Percentiles rank a stretch among this genome's conserved stretches.
These are phyloP conservation scores for Starmerella asiatica DNA, from an alignment of 805 yeast genomes.

Conservation along the genomic window DNA sequence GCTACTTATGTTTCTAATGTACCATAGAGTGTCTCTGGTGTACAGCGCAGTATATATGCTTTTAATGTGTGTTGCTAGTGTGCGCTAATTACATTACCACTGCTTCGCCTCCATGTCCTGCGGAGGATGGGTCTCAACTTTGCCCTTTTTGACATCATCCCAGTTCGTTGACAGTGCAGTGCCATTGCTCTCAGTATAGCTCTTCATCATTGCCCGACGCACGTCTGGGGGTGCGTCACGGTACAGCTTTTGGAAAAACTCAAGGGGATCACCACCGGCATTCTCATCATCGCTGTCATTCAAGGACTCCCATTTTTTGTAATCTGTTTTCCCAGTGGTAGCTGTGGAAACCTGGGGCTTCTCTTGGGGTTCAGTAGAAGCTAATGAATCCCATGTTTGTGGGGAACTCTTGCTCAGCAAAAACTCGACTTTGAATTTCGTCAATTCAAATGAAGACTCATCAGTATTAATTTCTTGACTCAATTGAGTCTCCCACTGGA, in stretches of 20 bases:
- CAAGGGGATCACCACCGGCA: conserved; percentile 34
- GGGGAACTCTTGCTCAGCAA: conserved; percentile 36
- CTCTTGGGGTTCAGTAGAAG: conserved; percentile 47
- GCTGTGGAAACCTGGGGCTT: conserved; percentile 28
- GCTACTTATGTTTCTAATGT: no score
- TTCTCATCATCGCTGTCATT: conserved; percentile 31
- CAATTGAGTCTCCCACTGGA: conserved; percentile 43
- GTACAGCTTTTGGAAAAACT: conserved; percentile 64
- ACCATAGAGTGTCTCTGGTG: no score
- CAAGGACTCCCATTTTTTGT: conserved; percentile 53
- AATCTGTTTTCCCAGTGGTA: conserved; percentile 15
- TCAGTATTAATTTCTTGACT: conserved; percentile 39
- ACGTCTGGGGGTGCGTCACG: conserved; percentile 77
- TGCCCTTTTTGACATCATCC: conserved; percentile 62
- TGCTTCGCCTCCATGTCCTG: conserved; percentile 52
- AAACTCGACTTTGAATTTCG: conserved; percentile 64
- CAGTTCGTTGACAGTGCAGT: conserved; percentile 88
- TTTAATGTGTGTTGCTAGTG: no score
- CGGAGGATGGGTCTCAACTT: conserved; percentile 59
- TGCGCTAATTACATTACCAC: conserved; percentile 20
- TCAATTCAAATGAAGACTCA: conserved; percentile 37
- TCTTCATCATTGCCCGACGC: conserved; percentile 89
- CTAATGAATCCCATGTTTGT: conserved; percentile 9
- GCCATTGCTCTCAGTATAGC: conserved; percentile 85
- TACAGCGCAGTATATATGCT: no score